Evolutionary conservation across 2,329 filamentous ascomycete genomes (phyloP).

Genomic region (Aspergillus eucalypticola): DNA sequence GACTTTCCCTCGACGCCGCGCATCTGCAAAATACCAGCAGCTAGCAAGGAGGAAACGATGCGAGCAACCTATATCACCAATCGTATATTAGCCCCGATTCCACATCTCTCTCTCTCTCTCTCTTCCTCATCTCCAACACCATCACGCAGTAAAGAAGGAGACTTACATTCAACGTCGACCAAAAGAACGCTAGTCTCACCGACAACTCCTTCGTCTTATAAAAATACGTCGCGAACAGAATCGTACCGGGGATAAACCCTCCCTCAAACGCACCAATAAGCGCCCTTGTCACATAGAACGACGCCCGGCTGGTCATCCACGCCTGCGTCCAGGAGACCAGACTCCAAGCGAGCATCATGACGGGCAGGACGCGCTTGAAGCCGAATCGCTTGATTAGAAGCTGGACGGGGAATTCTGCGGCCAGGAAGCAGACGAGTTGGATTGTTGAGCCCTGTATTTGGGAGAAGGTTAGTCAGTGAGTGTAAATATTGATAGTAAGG

Average conservation of each 20-base stretch:
- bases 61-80: conserved; percentile 24
- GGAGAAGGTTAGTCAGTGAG: too few species aligned
- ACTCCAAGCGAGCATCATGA: conserved; percentile 50
- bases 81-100: too few species aligned
- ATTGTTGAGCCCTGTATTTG: conserved; percentile 24
- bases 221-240: conserved; percentile 46
- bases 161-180: conserved; percentile 40
- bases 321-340: conserved; percentile 42
- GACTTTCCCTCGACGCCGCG: conserved; percentile 42
- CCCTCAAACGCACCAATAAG: conserved; percentile 46
- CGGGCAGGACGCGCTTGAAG: conserved; percentile 48
- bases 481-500: too few species aligned
- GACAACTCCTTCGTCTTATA: conserved; percentile 46
- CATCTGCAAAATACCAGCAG: conserved; percentile 45
- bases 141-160: neutral
- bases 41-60: conserved; percentile 41
- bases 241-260: conserved; percentile 38
- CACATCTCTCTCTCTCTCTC: too few species aligned
- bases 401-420: conserved; percentile 49
- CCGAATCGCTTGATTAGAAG: conserved; percentile 50
- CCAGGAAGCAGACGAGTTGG: conserved; percentile 27
- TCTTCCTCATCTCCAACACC: too few species aligned
- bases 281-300: conserved; percentile 42
- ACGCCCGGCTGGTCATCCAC: conserved; percentile 32
- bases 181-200: conserved; percentile 46